These are phyloP conservation scores for Aspergillus ostianus DNA, from an alignment of 495 filamentous ascomycete species.

Conservation along the genomic window DNA sequence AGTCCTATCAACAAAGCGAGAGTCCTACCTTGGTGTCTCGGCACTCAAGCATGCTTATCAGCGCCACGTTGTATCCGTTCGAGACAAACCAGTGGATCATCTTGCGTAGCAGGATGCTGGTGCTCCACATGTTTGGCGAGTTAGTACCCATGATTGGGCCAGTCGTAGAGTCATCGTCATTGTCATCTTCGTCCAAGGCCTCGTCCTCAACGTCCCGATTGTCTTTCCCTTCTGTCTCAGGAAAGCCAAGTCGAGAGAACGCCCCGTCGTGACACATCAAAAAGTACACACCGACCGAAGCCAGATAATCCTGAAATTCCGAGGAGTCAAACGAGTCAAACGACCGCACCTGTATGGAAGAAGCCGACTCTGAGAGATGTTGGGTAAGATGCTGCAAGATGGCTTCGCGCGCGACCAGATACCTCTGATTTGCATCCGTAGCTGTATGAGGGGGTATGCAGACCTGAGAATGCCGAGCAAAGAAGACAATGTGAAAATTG, in stretches of 20 bases:
- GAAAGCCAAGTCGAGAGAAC: background rate
- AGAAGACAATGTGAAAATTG: constrained; percentile 68
- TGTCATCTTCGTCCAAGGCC: constrained; percentile 4
- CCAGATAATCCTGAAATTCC: constrained; percentile 54
- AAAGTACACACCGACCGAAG: constrained; percentile 54
- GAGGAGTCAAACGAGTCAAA: constrained; percentile 46
- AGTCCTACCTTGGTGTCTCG: constrained; percentile 55
- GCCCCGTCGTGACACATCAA: constrained; percentile 68
- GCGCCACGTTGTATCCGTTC: constrained; percentile 53
- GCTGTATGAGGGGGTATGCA: constrained; percentile 15
- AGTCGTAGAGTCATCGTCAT: background rate
- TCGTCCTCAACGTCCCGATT: too few relatives aligned
- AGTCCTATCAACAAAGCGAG: too few relatives aligned
- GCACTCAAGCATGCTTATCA: constrained; percentile 59
- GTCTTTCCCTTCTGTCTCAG: background rate
- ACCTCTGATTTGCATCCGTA: constrained; percentile 39
- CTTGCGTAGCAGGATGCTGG: constrained; percentile 32
- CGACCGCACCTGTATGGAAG: constrained; percentile 36
- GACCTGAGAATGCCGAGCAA: constrained; percentile 38
- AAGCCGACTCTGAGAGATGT: constrained; percentile 27
- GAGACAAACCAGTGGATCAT: constrained; percentile 50
- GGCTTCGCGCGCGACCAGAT: constrained; percentile 56
- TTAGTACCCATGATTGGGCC: constrained; percentile 3
- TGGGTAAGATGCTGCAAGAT: constrained; percentile 61
- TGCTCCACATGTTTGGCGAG: background rate